Percentiles rank a stretch among this genome's conserved stretches.
phyloP scores from a whole-genome alignment of 441 rosid species.

The Metrosideros polymorpha region DNA sequence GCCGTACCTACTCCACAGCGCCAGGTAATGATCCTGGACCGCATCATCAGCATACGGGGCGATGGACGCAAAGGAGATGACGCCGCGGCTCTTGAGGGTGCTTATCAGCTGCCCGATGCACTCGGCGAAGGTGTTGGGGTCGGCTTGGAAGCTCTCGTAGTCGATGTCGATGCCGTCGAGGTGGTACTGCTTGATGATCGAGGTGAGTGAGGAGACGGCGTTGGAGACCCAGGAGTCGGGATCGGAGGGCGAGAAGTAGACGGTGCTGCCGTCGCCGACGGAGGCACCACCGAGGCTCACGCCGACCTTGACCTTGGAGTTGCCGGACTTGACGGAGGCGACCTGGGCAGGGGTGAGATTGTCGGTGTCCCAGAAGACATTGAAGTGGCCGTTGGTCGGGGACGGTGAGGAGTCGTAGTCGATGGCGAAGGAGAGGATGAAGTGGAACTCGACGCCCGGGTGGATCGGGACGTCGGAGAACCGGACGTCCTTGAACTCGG shows the following conservation, averaged over 20 bases:
- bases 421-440: conserved; percentile 37
- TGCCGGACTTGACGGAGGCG: conserved; percentile 17
- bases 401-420: conserved; percentile 27
- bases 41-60: conserved; percentile 28
- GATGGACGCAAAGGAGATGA: conserved; percentile 31
- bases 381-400: conserved; percentile 29
- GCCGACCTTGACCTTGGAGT: conserved; percentile 28
- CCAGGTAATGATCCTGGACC: conserved; percentile 34
- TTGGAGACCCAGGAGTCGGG: conserved; percentile 35
- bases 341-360: conserved; percentile 31
- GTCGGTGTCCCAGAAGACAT: conserved; percentile 28
- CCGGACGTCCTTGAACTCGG: conserved; percentile 23
- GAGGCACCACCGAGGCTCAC: conserved; percentile 32
- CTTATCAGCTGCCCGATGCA: conserved; percentile 28
- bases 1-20: conserved; percentile 32
- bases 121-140: conserved; percentile 23
- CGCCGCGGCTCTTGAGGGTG: conserved; percentile 22
- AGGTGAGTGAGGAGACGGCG: conserved; percentile 27
- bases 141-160: conserved; percentile 24
- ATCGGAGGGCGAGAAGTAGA: conserved; percentile 23
- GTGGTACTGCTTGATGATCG: conserved; percentile 21
- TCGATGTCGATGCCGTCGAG: conserved; percentile 34
- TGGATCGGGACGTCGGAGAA: conserved; percentile 30
- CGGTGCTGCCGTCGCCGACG: not conserved
- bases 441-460: conserved; percentile 21